Percentiles rank a stretch among this genome's conserved stretches.
Conservation (phyloP, 306 rosid genomes). For the Dalbergia cochinchinensis region DNA sequence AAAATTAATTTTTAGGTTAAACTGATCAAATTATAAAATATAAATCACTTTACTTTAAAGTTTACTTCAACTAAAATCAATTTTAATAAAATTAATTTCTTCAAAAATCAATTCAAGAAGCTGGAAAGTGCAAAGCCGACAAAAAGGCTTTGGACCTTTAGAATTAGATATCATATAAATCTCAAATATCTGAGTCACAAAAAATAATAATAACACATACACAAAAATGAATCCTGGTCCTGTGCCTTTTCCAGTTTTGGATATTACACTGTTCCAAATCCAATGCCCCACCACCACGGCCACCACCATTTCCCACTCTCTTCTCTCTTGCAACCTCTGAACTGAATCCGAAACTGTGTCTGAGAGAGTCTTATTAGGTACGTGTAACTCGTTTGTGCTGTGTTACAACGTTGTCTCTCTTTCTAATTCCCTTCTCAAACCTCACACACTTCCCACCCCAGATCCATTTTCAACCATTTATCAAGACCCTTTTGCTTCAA, state of each 20-base stretch:
- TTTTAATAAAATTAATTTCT: too few relatives aligned
- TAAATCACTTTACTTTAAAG: too few relatives aligned
- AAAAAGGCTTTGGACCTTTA: too few relatives aligned
- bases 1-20: too few relatives aligned
- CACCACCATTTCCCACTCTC: not conserved
- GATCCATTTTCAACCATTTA: conserved; percentile 44
- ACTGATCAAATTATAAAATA: too few relatives aligned
- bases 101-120: too few relatives aligned
- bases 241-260: not conserved
- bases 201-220: too few relatives aligned
- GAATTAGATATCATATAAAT: too few relatives aligned
- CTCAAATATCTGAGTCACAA: not conserved
- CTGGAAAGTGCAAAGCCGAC: too few relatives aligned
- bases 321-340: conserved; percentile 1
- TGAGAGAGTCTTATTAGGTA: not conserved
- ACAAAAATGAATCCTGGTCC: not conserved
- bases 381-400: not conserved
- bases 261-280: not conserved
- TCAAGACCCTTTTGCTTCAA: conserved; percentile 11
- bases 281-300: not conserved
- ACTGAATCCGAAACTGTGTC: not conserved
- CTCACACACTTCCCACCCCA: not conserved
- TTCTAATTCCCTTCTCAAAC: not conserved
- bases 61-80: too few relatives aligned
- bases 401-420: not conserved